Conservation (phyloP, 108 stramenopile species). For the Discostella pseudostelligera region DNA sequence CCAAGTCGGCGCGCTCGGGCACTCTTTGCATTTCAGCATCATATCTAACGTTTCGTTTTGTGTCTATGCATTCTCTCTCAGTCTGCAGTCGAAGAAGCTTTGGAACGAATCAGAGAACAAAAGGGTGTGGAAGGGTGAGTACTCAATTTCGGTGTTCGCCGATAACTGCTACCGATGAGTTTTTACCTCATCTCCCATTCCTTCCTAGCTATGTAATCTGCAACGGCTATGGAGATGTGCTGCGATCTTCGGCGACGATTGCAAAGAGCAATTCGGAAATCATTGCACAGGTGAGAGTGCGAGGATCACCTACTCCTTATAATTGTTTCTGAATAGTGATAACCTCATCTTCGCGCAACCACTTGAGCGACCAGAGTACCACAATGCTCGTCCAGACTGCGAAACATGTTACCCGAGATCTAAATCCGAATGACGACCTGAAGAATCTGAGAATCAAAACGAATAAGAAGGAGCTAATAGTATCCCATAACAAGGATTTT, state of each 20-base stretch:
- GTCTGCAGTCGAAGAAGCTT: constrained; percentile 70
- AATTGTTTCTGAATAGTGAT: neutral
- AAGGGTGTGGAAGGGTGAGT: constrained; percentile 67
- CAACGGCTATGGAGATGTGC: constrained; percentile 65
- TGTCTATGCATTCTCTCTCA: neutral
- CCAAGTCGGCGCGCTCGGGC: neutral
- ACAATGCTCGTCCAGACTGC: constrained; percentile 49
- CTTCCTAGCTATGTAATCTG: constrained; percentile 63
- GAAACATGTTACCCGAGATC: constrained; percentile 61
- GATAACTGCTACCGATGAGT: neutral
- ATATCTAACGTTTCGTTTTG: neutral
- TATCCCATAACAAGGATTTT: constrained; percentile 69
- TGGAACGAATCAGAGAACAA: constrained; percentile 70
- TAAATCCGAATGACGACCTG: constrained; percentile 77
- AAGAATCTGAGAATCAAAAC: constrained; percentile 70
- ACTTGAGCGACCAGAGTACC: constrained; percentile 35
- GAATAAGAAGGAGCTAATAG: constrained; percentile 65
- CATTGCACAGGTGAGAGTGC: constrained; percentile 52
- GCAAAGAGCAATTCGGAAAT: constrained; percentile 59
- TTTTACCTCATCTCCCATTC: neutral
- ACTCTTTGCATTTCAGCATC: neutral
- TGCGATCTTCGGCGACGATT: constrained; percentile 66
- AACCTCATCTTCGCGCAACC: constrained; percentile 2
- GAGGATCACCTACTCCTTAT: neutral
- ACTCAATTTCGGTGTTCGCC: neutral